Evolutionary conservation across 306 rosid species (phyloP).

Genomic region (Corylus americana): DNA sequence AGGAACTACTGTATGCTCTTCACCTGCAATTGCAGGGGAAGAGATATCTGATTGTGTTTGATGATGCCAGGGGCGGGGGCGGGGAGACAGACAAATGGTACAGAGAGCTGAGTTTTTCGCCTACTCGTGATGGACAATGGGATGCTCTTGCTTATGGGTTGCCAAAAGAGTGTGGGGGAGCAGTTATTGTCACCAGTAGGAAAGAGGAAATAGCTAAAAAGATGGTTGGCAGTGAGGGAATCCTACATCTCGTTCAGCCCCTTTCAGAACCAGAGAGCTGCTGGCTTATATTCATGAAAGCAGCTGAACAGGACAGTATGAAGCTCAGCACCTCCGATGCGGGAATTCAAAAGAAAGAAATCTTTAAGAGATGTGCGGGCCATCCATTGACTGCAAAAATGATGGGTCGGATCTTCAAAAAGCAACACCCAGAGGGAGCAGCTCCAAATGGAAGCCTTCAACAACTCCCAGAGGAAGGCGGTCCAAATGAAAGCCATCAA

Average conservation of each 20-base stretch:
- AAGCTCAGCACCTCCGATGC: background rate
- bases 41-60: conserved; percentile 32
- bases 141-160: conserved; percentile 11
- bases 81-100: conserved; percentile 6
- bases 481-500: background rate
- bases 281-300: conserved; percentile 24
- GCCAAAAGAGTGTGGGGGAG: conserved; percentile 31
- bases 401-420: conserved; percentile 1
- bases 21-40: conserved; percentile 8
- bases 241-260: conserved; percentile 15
- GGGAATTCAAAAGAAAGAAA: conserved; percentile 9
- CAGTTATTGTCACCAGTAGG: conserved; percentile 29
- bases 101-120: background rate
- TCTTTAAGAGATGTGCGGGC: conserved; percentile 9
- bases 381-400: conserved; percentile 22
- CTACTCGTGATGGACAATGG: background rate
- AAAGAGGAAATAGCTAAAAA: background rate
- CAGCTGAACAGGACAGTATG: background rate
- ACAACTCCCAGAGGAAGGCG: no score
- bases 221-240: conserved; percentile 24
- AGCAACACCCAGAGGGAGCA: background rate
- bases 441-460: background rate
- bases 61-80: conserved; percentile 18
- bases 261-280: conserved; percentile 6
- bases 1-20: conserved; percentile 16